A percentile compares a stretch with the other conserved stretches of the same genome.
Conservation (phyloP, 768 basidiomycete species). For the Mycena maculata region DNA sequence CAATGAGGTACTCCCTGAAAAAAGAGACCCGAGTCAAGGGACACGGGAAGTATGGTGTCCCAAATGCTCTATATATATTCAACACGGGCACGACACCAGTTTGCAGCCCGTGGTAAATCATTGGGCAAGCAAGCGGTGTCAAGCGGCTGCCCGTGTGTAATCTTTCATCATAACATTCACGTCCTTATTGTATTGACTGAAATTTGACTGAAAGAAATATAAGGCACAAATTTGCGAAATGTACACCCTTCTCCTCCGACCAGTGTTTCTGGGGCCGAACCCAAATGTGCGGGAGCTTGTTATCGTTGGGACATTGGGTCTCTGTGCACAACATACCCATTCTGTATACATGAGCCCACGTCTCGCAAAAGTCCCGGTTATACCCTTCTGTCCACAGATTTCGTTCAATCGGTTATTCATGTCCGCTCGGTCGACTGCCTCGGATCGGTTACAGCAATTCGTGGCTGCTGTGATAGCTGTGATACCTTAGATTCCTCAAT, state of each 20-base stretch:
- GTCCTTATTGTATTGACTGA: too few relatives aligned
- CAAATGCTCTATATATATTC: not conserved
- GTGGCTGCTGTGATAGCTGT: not conserved
- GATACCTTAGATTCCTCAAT: not conserved
- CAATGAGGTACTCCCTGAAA: too few relatives aligned
- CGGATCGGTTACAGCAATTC: not conserved
- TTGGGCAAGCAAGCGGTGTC: too few relatives aligned
- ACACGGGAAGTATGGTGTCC: too few relatives aligned
- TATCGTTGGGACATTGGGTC: slow-evolving; percentile 31
- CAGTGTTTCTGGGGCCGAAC: too few relatives aligned
- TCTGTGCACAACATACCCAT: slow-evolving; percentile 31
- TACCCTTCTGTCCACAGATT: slow-evolving; percentile 20
- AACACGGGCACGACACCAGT: not conserved
- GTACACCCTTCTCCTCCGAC: too few relatives aligned
- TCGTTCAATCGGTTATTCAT: slow-evolving; percentile 39
- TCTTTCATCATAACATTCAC: too few relatives aligned
- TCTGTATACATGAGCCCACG: slow-evolving; percentile 26
- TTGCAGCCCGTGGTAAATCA: too few relatives aligned
- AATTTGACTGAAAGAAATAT: too few relatives aligned
- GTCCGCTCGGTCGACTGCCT: slow-evolving; percentile 21
- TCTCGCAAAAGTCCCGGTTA: slow-evolving; percentile 26
- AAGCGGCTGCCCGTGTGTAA: too few relatives aligned
- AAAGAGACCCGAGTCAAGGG: too few relatives aligned
- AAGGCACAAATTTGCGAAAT: too few relatives aligned
- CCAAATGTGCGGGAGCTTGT: slow-evolving; percentile 10